Evolutionary conservation across 257 asterid species (phyloP), one percentile per base, ranked within the genome.

Genomic region (Voacanga thouarsii): DNA sequence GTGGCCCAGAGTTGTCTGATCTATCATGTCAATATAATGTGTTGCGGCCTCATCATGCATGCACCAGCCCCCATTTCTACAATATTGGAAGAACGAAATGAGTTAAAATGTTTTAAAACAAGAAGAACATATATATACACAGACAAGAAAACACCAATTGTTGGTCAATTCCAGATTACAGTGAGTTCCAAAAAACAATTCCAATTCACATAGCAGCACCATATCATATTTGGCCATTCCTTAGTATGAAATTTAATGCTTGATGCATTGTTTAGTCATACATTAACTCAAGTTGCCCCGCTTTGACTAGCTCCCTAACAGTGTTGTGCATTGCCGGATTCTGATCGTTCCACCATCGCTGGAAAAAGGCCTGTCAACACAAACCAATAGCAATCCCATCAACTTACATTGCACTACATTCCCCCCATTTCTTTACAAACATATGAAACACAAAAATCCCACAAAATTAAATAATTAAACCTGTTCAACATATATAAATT

Each of bases 41-140:
- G 97, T 83, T 19, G 97, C 80, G 37, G 99, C 99, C 87, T 96
- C 99, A 74, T 96, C 99, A 74, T 96, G 98, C 99, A 93, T 93
- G 81, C 99, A 96, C 94, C 88, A 85, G 47, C 99, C 99, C 60
- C 99, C 99, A 75, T 96, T 96, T 89, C 99, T 96, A 85, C 87
- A 41, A 45, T 82, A 49, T 57, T 53, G 45, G 63, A 33, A 57
- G 24, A 67, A 67, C 3, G 59, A 44, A 49, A 78, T 44, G 33
- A 10, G 59, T 33, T 51, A 61, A 33, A 21, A 21, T 61, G 26
- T n/a, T 41, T 49, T 16, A 5, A 69, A 45, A 26, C 57, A 37
- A 12, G 61, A 71, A 44, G 67, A 70, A 50, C 3, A 60, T 21
- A 67, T 6, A 6, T 21, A 53, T 16, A 12, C 59, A 53, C 23